Base-by-base conservation (phyloP, 2,329 filamentous ascomycete genomes). In the Colletotrichum spaethianum region DNA sequence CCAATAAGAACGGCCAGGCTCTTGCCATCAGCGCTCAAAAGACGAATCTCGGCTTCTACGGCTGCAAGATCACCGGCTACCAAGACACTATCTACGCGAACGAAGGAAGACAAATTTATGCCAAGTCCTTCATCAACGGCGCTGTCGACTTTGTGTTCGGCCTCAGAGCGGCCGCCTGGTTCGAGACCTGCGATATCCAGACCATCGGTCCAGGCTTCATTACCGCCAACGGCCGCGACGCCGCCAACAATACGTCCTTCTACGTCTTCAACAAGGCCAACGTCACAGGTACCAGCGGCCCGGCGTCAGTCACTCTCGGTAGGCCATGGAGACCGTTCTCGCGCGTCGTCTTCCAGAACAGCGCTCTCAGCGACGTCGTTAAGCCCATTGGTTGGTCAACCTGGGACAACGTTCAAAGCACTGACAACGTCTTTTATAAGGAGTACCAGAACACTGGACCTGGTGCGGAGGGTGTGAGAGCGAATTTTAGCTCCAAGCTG, bases 101-200 rank as follows among this genome's bases (percentile, higher is more conserved):
- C 61, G 82, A 78, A 6, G 89, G 89, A 26, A 81, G 83, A 26
- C 88, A 90, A 72, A 77, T 90, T 56, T 91, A 89, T 75, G 86
- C 84, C 14, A 84, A 84, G 64, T 84, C 83, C 75, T 85, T 86
- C 75, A 89, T 91, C 73, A 83, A 86, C 72, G 89, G 89, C 48
- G 87, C 87, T 0, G 86, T 86, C 7, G 89, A 91, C 77, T 91
- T 89, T 79, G 87, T 91, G 77, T 91, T 91, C 74, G 89, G 89
- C 12, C 86, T 89, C 76, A 77, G 82, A 28, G 88, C 85, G 1
- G 76, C 79, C 3, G 85, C 84, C 12, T 91, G 88, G 88, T 88
- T 91, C 73, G 85, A 89, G 65, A 87, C 66, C 73, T 83, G 83
- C 70, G 83, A 86, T 57, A 86, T 90, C 72, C 78, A 84, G 46